A percentile compares a stretch with the other conserved stretches of the same genome.
Evolutionary conservation across 1,284 basidiomycete species (phyloP).

Genomic region (Earliella scabrosa): DNA sequence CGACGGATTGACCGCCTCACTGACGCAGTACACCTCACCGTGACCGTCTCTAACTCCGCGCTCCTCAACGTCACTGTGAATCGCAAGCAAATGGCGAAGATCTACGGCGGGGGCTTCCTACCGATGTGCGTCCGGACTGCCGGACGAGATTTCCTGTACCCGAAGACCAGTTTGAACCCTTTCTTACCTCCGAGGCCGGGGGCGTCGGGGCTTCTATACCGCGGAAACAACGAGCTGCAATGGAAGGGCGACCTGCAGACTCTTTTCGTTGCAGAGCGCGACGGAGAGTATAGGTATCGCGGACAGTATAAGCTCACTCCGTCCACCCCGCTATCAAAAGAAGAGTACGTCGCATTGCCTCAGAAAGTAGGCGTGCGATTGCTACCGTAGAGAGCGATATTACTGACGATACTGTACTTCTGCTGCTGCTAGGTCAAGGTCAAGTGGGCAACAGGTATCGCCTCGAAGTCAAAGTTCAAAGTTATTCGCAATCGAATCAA

Average conservation of each 20-base stretch:
- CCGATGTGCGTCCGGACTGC: background rate
- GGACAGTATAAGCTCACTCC: background rate
- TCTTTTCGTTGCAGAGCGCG: background rate
- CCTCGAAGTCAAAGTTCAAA: background rate
- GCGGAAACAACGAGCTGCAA: background rate
- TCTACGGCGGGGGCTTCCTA: background rate
- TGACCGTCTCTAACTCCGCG: background rate
- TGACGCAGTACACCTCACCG: background rate
- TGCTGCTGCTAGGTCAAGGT: background rate
- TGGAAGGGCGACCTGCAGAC: conserved; percentile 2
- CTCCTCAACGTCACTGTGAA: background rate
- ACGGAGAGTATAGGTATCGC: background rate
- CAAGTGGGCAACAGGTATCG: background rate
- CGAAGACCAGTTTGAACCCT: background rate
- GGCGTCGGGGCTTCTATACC: background rate
- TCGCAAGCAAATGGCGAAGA: background rate
- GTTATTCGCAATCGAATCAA: background rate
- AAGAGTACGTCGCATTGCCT: background rate
- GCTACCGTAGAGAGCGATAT: background rate
- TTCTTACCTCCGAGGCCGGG: background rate
- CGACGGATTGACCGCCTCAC: background rate
- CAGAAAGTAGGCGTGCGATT: background rate
- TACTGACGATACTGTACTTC: background rate
- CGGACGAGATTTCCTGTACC: background rate
- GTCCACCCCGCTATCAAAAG: background rate